These are phyloP conservation scores for Arthrobotrys musiformis DNA, from an alignment of 2,329 filamentous ascomycete genomes.

Conservation along the genomic window DNA sequence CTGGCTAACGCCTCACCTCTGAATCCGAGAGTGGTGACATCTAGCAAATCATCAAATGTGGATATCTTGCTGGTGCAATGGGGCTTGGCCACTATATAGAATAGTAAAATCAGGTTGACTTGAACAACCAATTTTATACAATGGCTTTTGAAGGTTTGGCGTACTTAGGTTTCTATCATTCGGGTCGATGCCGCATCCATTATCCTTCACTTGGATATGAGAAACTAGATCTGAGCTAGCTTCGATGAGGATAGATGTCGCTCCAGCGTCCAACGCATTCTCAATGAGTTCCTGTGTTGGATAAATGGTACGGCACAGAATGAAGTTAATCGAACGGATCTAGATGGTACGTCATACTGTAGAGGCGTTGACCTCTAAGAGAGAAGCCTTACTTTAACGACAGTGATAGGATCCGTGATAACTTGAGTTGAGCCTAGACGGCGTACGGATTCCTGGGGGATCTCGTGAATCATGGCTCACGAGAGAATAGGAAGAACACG, in stretches of 20 bases:
- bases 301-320: not conserved
- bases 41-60: constrained; percentile 68
- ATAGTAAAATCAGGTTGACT: not conserved
- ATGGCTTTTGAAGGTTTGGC: not conserved
- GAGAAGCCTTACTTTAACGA: constrained; percentile 55
- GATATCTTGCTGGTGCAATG: constrained; percentile 74
- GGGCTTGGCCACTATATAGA: constrained; percentile 66
- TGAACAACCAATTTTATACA: not conserved
- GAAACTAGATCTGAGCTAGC: constrained; percentile 71
- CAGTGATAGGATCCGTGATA: constrained; percentile 57
- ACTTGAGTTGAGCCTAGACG: constrained; percentile 58
- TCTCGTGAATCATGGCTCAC: constrained; percentile 42
- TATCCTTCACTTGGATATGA: constrained; percentile 72
- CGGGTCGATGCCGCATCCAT: constrained; percentile 71
- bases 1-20: constrained; percentile 74
- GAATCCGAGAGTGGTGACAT: constrained; percentile 72
- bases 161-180: constrained; percentile 66
- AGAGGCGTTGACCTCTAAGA: constrained; percentile 66
- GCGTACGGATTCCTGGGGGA: constrained; percentile 55
- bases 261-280: constrained; percentile 73
- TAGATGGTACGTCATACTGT: not conserved
- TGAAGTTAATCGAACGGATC: constrained; percentile 60
- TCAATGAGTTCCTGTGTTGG: constrained; percentile 69
- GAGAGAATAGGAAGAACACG: not conserved
- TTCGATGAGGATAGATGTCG: constrained; percentile 70